Evolutionary conservation across 441 rosid genomes (phyloP).

Genomic region (Croton setiger): DNA sequence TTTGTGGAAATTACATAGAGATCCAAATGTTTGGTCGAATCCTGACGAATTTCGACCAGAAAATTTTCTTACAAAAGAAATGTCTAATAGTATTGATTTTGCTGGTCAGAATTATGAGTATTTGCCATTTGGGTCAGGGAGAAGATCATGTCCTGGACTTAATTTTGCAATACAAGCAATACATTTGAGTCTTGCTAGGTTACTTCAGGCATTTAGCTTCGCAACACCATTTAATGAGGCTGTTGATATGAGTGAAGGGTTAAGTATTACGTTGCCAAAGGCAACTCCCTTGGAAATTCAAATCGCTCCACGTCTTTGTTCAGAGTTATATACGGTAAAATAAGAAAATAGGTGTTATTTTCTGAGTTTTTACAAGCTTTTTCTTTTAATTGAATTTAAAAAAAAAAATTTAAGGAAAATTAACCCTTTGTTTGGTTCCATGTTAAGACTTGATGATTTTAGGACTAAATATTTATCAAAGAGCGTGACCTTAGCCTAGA

Average conservation of each 20-base stretch:
- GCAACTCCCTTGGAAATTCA: conserved; percentile 38
- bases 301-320: conserved; percentile 39
- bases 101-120: conserved; percentile 30
- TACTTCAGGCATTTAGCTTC: conserved; percentile 39
- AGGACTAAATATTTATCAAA: too few species aligned
- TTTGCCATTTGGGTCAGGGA: conserved; percentile 45
- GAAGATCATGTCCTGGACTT: conserved; percentile 45
- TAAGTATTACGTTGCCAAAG: conserved; percentile 48
- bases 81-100: conserved; percentile 14
- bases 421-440: too few species aligned
- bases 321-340: conserved; percentile 24
- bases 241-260: conserved; percentile 43
- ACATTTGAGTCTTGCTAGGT: conserved; percentile 33
- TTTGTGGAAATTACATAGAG: conserved; percentile 48
- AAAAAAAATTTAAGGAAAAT: too few species aligned
- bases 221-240: neutral
- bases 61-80: conserved; percentile 30
- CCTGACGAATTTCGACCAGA: conserved; percentile 32
- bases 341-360: too few species aligned
- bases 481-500: too few species aligned
- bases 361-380: too few species aligned
- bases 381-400: too few species aligned
- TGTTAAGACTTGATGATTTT: too few species aligned
- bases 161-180: conserved; percentile 26
- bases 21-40: conserved; percentile 33